Conservation (phyloP, 1,139 yeast species). For the Arxiozyma telluris region DNA sequence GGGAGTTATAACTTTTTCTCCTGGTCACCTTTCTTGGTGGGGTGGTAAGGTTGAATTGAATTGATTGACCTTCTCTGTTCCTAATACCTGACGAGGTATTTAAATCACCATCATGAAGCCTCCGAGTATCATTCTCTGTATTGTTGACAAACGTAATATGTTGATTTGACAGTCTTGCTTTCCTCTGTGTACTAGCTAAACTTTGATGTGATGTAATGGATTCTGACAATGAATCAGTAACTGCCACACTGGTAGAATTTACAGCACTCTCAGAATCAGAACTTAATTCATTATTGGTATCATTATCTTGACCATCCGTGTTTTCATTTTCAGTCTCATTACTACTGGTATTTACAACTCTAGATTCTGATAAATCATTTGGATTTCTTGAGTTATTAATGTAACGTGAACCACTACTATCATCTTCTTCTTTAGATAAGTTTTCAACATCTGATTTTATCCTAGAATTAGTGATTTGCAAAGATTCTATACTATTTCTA, state of each 20-base stretch:
- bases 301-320: not conserved
- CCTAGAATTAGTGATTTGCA: slow-evolving; percentile 40
- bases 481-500: not conserved
- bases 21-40: slow-evolving; percentile 13
- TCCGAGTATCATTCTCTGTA: not conserved
- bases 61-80: slow-evolving; percentile 9
- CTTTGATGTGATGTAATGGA: not conserved
- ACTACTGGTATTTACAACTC: no score
- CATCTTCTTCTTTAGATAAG: not conserved
- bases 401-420: not conserved
- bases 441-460: not conserved
- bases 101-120: not conserved
- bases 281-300: not conserved
- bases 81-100: not conserved
- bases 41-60: slow-evolving; percentile 22
- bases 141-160: slow-evolving; percentile 2
- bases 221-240: not conserved
- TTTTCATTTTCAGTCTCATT: not conserved
- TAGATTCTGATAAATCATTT: not conserved
- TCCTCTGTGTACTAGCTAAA: not conserved
- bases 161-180: not conserved
- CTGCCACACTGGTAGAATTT: not conserved
- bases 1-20: not conserved
- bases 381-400: not conserved
- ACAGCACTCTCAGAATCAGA: not conserved